Conservation (phyloP, 805 yeast genomes). For the Sugiyamaella smithiae region DNA sequence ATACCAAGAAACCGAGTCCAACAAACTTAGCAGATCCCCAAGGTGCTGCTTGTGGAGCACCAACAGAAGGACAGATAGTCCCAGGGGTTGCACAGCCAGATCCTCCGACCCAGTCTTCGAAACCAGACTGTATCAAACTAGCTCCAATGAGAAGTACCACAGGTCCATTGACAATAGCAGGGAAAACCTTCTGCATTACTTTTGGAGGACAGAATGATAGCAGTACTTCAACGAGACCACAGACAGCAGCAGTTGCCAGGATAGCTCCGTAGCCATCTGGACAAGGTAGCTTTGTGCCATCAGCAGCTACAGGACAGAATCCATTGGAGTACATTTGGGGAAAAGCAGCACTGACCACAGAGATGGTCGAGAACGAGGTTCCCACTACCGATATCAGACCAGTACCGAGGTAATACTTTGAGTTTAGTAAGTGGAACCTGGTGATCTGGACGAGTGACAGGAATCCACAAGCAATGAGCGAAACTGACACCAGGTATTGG, state of each 20-base stretch:
- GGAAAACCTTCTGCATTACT: slow-evolving; percentile 68
- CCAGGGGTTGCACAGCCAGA: slow-evolving; percentile 44
- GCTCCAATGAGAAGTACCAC: slow-evolving; percentile 84
- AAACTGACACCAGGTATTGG: slow-evolving; percentile 68
- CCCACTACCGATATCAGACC: slow-evolving; percentile 90
- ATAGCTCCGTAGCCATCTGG: slow-evolving; percentile 90
- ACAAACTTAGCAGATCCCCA: slow-evolving; percentile 89
- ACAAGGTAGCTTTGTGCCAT: slow-evolving; percentile 71
- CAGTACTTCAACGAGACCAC: slow-evolving; percentile 70
- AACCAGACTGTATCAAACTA: slow-evolving; percentile 64
- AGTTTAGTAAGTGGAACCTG: slow-evolving; percentile 68
- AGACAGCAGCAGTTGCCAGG: slow-evolving; percentile 72
- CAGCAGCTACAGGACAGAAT: slow-evolving; percentile 57
- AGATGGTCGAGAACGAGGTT: slow-evolving; percentile 83
- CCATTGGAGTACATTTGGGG: slow-evolving; percentile 80
- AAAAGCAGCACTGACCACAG: slow-evolving; percentile 70
- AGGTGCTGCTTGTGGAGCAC: slow-evolving; percentile 53
- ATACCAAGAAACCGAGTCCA: slow-evolving; percentile 85
- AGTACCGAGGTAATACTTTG: slow-evolving; percentile 79
- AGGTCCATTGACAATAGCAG: slow-evolving; percentile 91
- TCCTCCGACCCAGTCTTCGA: slow-evolving; percentile 88
- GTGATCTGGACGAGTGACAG: slow-evolving; percentile 75
- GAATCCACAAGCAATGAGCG: slow-evolving; percentile 67
- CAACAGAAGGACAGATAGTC: slow-evolving; percentile 45
- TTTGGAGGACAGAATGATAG: slow-evolving; percentile 77